Conservation (phyloP, 495 filamentous ascomycete genomes). For the Sordaria brevicollis region DNA sequence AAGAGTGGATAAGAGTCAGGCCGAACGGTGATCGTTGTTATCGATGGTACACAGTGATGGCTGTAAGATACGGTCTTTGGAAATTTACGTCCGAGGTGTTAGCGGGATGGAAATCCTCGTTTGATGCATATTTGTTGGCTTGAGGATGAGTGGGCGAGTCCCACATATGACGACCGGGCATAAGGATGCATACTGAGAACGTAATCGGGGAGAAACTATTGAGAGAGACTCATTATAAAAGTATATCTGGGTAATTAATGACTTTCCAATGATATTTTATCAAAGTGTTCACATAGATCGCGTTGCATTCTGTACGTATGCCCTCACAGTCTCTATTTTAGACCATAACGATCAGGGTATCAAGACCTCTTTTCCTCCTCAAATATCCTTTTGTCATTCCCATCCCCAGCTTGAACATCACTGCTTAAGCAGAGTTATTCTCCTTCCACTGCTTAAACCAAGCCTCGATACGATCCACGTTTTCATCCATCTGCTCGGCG, state of each 20-base stretch:
- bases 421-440: constrained; percentile 30
- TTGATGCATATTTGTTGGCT: not conserved
- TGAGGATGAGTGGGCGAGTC: not conserved
- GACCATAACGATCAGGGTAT: not conserved
- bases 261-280: not conserved
- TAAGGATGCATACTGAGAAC: not conserved
- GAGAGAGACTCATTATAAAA: not conserved
- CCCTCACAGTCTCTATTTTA: not conserved
- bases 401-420: not conserved
- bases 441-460: constrained; percentile 80
- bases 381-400: not conserved
- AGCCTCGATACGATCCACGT: constrained; percentile 69
- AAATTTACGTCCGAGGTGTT: not conserved
- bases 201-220: not conserved
- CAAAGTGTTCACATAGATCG: not conserved
- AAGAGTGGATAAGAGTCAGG: not conserved
- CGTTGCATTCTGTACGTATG: not conserved
- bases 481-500: constrained; percentile 73
- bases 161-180: not conserved
- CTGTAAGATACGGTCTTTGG: not conserved
- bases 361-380: not conserved
- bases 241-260: not conserved
- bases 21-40: not conserved
- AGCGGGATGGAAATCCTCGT: not conserved
- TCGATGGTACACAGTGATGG: not conserved